Evolutionary conservation across 805 yeast species (phyloP), one percentile per base, ranked within the genome.

Genomic region (Yarrowia sp.): DNA sequence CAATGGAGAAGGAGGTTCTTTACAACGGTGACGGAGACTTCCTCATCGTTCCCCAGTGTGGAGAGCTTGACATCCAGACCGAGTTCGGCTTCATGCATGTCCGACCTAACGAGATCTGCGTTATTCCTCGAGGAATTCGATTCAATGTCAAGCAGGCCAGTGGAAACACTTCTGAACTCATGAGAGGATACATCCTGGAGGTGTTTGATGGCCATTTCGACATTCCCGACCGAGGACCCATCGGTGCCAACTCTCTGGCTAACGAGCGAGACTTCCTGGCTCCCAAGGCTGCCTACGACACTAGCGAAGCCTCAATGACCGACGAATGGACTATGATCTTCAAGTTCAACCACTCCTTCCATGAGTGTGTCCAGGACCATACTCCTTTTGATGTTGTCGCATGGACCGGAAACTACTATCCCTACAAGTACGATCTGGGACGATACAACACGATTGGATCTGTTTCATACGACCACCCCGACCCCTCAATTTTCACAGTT

Each of bases 181-280:
- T 65, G 43, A 38, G 69, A 18, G 74, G 74, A 1, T 72, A 72
- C 57, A 67, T 71, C 31, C 69, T 71, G 47, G 74, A 72, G 65
- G 65, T 72, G 35, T 72, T 66, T 65, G 67, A 67, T 15, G 68
- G 69, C 36, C 73, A 70, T 60, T 72, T 71, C 55, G 73, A 72
- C 36, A 67, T 72, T 8, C 74, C 74, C 11, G 74, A 72, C 39
- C 60, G 71, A 45, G 74, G 74, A 1, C 74, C 74, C 17, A 71
- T 72, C 61, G 74, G 74, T 11, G 67, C 71, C 31, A 69, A 72
- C 55, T 69, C 74, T n/a, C 65, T 72, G 8, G 74, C 74, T 31
- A 72, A 72, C 63, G 69, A 71, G 36, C 64, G 74, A 38, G 74
- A 72, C 55, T 72, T 72, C 41, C 66, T 68, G 22, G 69, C 68